Conservation (phyloP, 352 stramenopile genomes). For the Phytophthora citrophthora region DNA sequence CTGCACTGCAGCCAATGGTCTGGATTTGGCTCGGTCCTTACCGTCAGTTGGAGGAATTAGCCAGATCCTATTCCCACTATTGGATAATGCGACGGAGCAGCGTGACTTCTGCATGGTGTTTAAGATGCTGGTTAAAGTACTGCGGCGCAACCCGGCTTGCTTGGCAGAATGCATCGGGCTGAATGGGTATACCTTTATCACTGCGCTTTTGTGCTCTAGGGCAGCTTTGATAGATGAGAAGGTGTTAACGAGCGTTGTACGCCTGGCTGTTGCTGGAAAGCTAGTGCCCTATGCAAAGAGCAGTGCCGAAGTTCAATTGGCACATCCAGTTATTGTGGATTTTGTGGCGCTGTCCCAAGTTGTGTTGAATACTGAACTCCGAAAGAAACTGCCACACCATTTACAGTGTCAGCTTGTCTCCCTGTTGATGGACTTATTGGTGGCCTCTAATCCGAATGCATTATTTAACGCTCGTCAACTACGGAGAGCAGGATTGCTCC, state of each 20-base stretch:
- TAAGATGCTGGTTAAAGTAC: conserved; percentile 48
- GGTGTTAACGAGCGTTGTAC: conserved; percentile 48
- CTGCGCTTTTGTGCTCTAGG: conserved; percentile 45
- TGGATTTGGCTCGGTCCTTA: conserved; percentile 66
- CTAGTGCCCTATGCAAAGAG: conserved; percentile 19
- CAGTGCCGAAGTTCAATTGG: background rate
- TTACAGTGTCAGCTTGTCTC: conserved; percentile 64
- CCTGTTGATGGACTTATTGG: conserved; percentile 54
- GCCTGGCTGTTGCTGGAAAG: conserved; percentile 57
- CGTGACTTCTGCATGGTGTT: conserved; percentile 57
- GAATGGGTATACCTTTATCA: conserved; percentile 66
- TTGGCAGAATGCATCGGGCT: conserved; percentile 67
- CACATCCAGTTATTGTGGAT: conserved; percentile 61
- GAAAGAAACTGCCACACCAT: conserved; percentile 39
- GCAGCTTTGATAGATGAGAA: conserved; percentile 57
- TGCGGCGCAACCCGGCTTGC: conserved; percentile 64
- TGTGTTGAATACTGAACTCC: conserved; percentile 57
- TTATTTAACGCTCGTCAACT: conserved; percentile 82
- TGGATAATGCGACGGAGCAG: conserved; percentile 56
- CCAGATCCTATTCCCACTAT: conserved; percentile 64
- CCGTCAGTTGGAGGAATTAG: conserved; percentile 67
- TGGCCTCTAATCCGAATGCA: conserved; percentile 65
- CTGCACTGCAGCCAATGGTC: conserved; percentile 42
- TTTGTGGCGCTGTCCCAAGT: conserved; percentile 55
- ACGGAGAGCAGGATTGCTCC: conserved; percentile 52